These are phyloP conservation scores for Monilinia laxa DNA, from an alignment of 2,329 filamentous ascomycete genomes.

Conservation along the genomic window DNA sequence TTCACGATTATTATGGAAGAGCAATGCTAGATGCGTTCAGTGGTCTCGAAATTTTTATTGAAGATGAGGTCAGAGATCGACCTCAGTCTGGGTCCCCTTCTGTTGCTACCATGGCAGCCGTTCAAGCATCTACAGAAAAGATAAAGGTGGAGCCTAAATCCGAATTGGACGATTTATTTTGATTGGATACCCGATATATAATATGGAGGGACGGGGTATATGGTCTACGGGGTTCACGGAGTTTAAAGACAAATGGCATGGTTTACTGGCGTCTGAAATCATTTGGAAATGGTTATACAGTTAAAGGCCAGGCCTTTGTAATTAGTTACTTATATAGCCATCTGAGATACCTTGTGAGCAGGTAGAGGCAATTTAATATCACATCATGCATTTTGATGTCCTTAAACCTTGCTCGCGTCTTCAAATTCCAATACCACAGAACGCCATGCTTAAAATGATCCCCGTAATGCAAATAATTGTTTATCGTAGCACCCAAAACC, in stretches of 20 bases:
- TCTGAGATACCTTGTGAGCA: conserved; percentile 16
- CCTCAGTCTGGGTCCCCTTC: conserved; percentile 37
- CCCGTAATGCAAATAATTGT: conserved; percentile 23
- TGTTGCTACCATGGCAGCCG: conserved; percentile 42
- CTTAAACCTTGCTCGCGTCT: conserved; percentile 21
- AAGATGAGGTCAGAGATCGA: conserved; percentile 56
- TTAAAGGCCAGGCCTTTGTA: conserved; percentile 18
- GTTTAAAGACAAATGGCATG: conserved; percentile 1
- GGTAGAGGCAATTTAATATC: conserved; percentile 31
- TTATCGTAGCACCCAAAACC: conserved; percentile 7
- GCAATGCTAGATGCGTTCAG: conserved; percentile 87
- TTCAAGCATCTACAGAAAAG: conserved; percentile 40
- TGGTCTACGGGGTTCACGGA: conserved; percentile 11
- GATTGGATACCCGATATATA: conserved; percentile 4
- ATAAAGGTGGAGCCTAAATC: conserved; percentile 43
- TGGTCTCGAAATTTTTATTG: conserved; percentile 82
- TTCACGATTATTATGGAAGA: conserved; percentile 77
- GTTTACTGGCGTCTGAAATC: neutral
- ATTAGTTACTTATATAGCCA: conserved; percentile 28
- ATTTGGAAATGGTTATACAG: conserved; percentile 17
- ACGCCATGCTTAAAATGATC: conserved; percentile 39
- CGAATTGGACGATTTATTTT: conserved; percentile 52
- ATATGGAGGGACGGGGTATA: neutral
- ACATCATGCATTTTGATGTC: conserved; percentile 33
- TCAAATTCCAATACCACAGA: conserved; percentile 28